Percentiles rank a stretch among this genome's conserved stretches.
Conservation (phyloP, 2,329 filamentous ascomycete genomes). For the Verticillium zaregamsianum region DNA sequence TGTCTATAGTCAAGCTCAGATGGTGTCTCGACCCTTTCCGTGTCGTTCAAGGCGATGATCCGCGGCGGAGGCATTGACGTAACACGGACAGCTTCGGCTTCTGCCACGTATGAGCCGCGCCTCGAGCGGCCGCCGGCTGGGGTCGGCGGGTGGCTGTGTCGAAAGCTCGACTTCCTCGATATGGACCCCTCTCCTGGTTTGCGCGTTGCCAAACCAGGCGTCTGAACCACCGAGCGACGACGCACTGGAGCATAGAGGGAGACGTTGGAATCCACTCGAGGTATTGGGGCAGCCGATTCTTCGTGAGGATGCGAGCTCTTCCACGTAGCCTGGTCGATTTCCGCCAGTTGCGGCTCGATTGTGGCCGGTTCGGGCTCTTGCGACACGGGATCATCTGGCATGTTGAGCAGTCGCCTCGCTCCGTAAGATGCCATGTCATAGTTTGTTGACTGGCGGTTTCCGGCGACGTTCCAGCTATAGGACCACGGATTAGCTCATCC, state of each 20-base stretch:
- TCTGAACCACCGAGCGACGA: slow-evolving; percentile 43
- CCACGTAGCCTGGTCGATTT: slow-evolving; percentile 27
- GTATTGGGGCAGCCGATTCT: slow-evolving; percentile 22
- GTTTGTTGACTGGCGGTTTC: slow-evolving; percentile 33
- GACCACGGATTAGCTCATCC: slow-evolving; percentile 5
- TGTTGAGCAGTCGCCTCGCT: slow-evolving; percentile 36
- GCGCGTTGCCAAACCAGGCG: slow-evolving; percentile 46
- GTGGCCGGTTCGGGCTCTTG: slow-evolving; percentile 26
- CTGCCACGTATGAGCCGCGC: neutral
- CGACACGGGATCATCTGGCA: slow-evolving; percentile 26
- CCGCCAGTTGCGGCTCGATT: slow-evolving; percentile 28
- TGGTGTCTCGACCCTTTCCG: slow-evolving; percentile 41
- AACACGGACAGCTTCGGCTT: slow-evolving; percentile 5
- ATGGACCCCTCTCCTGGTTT: slow-evolving; percentile 7
- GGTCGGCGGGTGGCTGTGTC: slow-evolving; percentile 32
- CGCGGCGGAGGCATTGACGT: slow-evolving; percentile 14
- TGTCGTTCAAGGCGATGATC: slow-evolving; percentile 11
- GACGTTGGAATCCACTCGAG: slow-evolving; percentile 41
- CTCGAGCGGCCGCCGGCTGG: slow-evolving; percentile 13
- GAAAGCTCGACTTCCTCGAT: slow-evolving; percentile 26
- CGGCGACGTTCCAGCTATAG: slow-evolving; percentile 25
- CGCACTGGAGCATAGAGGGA: slow-evolving; percentile 44
- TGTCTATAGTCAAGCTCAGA: slow-evolving; percentile 55
- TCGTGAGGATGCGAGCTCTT: slow-evolving; percentile 29
- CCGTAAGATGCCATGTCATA: slow-evolving; percentile 41